Evolutionary conservation across 495 filamentous ascomycete species (phyloP).

Genomic region (Penicillium ucsense): DNA sequence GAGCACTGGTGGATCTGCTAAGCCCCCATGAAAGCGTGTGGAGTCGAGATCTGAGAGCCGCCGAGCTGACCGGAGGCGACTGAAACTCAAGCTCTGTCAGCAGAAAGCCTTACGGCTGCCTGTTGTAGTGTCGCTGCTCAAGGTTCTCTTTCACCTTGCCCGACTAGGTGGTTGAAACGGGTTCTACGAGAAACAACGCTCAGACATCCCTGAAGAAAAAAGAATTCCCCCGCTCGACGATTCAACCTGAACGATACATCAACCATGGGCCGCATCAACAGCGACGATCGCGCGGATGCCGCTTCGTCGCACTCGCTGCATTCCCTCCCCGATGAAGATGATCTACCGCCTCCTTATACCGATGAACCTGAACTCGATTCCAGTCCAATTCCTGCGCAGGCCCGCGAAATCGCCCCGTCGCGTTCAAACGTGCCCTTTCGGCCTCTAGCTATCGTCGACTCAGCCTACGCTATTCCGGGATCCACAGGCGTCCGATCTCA

Average conservation of each 20-base stretch:
- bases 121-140: no score
- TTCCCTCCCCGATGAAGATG: constrained; percentile 11
- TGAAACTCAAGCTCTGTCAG: no score
- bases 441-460: constrained; percentile 10
- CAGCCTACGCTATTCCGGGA: constrained; percentile 15
- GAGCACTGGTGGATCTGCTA: no score
- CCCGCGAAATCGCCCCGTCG: neutral
- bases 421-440: neutral
- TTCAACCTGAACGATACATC: neutral
- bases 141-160: no score
- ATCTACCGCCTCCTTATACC: constrained; percentile 17
- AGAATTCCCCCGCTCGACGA: no score
- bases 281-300: constrained; percentile 7
- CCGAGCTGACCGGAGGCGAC: no score
- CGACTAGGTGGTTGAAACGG: no score
- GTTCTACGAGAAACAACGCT: no score
- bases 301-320: constrained; percentile 16
- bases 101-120: no score
- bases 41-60: no score
- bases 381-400: neutral
- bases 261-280: constrained; percentile 13
- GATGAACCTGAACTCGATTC: constrained; percentile 10
- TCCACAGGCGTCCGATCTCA: constrained; percentile 1
- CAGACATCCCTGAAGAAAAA: no score
- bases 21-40: no score